Evolutionary conservation across 352 stramenopile species (phyloP).

Genomic region (Globisporangium uncinulatum): DNA sequence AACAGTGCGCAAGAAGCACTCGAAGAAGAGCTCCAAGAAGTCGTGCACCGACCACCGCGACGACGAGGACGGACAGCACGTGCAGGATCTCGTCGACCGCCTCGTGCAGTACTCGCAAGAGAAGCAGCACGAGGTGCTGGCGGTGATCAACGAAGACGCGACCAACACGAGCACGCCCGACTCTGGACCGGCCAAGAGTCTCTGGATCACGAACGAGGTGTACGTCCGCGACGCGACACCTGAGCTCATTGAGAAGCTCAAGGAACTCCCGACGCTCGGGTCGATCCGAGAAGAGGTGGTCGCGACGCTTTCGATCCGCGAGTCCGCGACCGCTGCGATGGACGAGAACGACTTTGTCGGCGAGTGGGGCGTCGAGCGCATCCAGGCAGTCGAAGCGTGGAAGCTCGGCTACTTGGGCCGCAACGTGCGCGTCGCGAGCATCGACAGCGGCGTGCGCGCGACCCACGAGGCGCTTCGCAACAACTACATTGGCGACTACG

Average conservation of each 20-base stretch:
- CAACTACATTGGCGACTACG: conserved; percentile 30
- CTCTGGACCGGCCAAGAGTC: conserved; percentile 15
- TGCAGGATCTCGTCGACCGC: conserved; percentile 23
- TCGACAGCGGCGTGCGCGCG: conserved; percentile 36
- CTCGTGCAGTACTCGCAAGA: conserved; percentile 23
- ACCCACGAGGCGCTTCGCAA: conserved; percentile 27
- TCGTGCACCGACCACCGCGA: conserved; percentile 8
- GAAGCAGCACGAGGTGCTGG: conserved; percentile 24
- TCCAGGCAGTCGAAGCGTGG: conserved; percentile 34
- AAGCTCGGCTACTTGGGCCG: conserved; percentile 26
- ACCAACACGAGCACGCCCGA: conserved; percentile 6
- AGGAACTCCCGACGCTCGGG: conserved; percentile 20
- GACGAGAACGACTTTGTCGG: conserved; percentile 16
- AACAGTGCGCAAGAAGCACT: neutral
- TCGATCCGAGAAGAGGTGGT: conserved; percentile 23
- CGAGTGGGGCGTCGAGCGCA: conserved; percentile 35
- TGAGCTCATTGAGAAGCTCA: conserved; percentile 29
- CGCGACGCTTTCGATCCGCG: conserved; percentile 13
- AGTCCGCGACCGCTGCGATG: conserved; percentile 5
- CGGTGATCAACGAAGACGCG: conserved; percentile 16
- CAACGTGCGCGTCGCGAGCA: conserved; percentile 34
- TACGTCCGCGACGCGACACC: conserved; percentile 25
- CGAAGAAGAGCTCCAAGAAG: conserved; percentile 1
- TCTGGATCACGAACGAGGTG: conserved; percentile 53
- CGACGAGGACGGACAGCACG: conserved; percentile 10